Evolutionary conservation across 164 flowering plant genomes (phyloP).

Genomic region (Chimonanthus praecox): DNA sequence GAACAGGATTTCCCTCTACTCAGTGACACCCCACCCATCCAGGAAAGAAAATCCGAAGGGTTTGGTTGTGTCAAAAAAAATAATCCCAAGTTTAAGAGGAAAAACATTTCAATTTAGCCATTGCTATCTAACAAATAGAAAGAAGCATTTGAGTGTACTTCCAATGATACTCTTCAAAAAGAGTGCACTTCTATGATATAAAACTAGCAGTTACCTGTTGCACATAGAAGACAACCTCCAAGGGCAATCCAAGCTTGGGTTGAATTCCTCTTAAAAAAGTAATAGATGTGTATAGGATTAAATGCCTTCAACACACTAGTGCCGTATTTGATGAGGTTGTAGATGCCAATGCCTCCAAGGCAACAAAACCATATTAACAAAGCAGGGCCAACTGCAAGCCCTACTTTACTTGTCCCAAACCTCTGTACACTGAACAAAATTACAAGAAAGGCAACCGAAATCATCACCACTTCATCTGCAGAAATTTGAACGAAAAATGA

Average conservation of each 20-base stretch:
- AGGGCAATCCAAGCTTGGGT: conserved; percentile 83
- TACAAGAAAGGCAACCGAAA: conserved; percentile 83
- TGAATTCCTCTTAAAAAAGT: conserved; percentile 85
- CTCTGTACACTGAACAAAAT: conserved; percentile 89
- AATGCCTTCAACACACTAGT: conserved; percentile 72
- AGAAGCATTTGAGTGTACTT: not conserved
- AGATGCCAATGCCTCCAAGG: conserved; percentile 85
- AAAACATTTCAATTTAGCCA: too few species aligned
- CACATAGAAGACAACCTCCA: conserved; percentile 95
- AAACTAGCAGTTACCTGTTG: conserved; percentile 57
- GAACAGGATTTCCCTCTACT: too few species aligned
- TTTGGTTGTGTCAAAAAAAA: too few species aligned
- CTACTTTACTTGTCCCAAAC: conserved; percentile 97
- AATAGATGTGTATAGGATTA: conserved; percentile 87
- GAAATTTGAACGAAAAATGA: conserved; percentile 4
- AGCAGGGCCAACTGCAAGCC: conserved; percentile 93
- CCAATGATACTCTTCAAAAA: not conserved
- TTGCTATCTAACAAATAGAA: not conserved
- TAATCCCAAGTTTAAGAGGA: too few species aligned
- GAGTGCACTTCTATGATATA: too few species aligned
- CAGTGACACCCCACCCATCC: too few species aligned
- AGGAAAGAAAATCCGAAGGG: too few species aligned
- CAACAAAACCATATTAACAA: conserved; percentile 93
- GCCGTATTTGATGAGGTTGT: conserved; percentile 86
- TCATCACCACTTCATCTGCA: conserved; percentile 92